Evolutionary conservation across 2,329 filamentous ascomycete genomes (phyloP).

Genomic region (Penicillium brasilianum): DNA sequence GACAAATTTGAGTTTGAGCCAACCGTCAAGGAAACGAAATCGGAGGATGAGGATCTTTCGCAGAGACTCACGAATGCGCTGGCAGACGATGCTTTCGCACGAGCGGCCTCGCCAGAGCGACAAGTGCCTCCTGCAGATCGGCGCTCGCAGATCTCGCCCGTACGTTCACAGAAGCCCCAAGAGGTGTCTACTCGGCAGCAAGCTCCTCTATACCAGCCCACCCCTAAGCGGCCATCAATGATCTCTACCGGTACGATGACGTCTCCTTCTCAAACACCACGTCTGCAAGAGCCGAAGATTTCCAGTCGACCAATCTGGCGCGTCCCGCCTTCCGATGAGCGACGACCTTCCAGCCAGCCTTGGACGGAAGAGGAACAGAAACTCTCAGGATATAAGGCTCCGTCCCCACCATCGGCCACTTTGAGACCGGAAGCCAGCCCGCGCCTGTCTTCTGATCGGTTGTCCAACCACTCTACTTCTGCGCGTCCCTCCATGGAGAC

Average conservation of each 20-base stretch:
- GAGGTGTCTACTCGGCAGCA: slow-evolving; percentile 36
- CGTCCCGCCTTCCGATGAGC: slow-evolving; percentile 55
- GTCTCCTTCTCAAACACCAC: slow-evolving; percentile 53
- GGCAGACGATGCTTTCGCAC: slow-evolving; percentile 81
- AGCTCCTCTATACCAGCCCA: slow-evolving; percentile 45
- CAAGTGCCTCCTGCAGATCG: slow-evolving; percentile 37
- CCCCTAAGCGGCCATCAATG: slow-evolving; percentile 59
- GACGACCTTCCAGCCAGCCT: slow-evolving; percentile 57
- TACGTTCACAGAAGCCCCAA: slow-evolving; percentile 31
- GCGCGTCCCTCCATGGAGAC: slow-evolving; percentile 74
- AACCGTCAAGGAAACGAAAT: slow-evolving; percentile 50
- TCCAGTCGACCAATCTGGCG: slow-evolving; percentile 57
- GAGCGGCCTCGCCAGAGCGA: slow-evolving; percentile 44
- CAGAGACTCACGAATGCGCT: slow-evolving; percentile 75
- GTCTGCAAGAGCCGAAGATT: slow-evolving; percentile 34
- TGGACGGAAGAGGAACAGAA: slow-evolving; percentile 41
- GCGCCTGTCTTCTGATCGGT: slow-evolving; percentile 53
- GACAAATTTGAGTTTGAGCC: slow-evolving; percentile 82
- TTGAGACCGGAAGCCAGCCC: slow-evolving; percentile 56
- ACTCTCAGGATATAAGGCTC: slow-evolving; percentile 23
- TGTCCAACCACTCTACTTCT: slow-evolving; percentile 61
- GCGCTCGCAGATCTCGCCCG: slow-evolving; percentile 35
- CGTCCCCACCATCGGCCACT: slow-evolving; percentile 42
- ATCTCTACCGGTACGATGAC: slow-evolving; percentile 84
- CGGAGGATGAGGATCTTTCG: slow-evolving; percentile 59